Percentiles rank a stretch among this genome's conserved stretches.
phyloP scores from a whole-genome alignment of 192 early-diverging fungal genomes.

The Diversispora epigaea region DNA sequence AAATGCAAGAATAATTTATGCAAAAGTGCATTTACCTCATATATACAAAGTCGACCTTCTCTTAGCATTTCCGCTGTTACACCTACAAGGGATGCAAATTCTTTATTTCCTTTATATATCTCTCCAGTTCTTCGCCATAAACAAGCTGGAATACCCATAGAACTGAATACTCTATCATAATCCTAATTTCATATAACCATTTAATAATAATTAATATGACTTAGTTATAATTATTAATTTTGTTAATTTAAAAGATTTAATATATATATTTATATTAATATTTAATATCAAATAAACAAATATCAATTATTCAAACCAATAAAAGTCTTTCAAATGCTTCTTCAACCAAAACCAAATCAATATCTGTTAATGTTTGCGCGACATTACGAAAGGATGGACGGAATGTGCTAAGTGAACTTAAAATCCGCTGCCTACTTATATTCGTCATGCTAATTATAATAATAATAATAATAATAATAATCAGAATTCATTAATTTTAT shows the following conservation, averaged over 20 bases:
- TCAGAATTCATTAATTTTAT: too few relatives aligned
- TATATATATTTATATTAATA: neutral
- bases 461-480: too few relatives aligned
- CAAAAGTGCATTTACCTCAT: conserved; percentile 33
- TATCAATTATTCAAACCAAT: conserved; percentile 47
- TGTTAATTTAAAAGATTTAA: too few relatives aligned
- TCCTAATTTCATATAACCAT: conserved; percentile 50
- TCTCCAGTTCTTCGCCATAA: conserved; percentile 96
- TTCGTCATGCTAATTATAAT: too few relatives aligned
- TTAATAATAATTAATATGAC: neutral
- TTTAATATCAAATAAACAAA: neutral
- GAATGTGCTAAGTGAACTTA: conserved; percentile 86
- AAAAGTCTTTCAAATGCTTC: conserved; percentile 94
- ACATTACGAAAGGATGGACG: conserved; percentile 85
- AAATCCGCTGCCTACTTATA: conserved; percentile 63
- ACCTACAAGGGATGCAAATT: conserved; percentile 87
- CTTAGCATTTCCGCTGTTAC: conserved; percentile 80
- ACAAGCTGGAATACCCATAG: conserved; percentile 94
- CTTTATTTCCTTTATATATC: conserved; percentile 94
- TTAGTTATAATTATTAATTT: too few relatives aligned
- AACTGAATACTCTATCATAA: conserved; percentile 92
- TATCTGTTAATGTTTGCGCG: conserved; percentile 87
- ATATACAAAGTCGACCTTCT: conserved; percentile 60
- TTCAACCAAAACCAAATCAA: conserved; percentile 92
- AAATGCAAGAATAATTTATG: neutral